Base-by-base conservation (phyloP, 768 basidiomycete genomes). In the button mushroom (Agaricus bisporus) region DNA sequence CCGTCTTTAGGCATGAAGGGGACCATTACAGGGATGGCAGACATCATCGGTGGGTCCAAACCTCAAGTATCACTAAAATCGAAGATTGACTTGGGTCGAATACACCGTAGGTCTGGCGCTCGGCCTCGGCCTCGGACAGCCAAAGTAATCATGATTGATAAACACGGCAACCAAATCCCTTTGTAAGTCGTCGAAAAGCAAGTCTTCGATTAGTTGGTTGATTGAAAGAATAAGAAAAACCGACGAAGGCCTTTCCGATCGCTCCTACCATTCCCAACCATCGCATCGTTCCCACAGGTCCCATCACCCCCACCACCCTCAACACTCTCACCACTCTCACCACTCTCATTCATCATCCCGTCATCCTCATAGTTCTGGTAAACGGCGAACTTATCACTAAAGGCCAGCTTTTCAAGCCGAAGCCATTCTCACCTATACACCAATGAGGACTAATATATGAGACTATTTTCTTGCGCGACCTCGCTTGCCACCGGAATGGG, bases 121-220 rank as follows among this genome's bases (percentile, higher is more conserved):
- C 46, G 46, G 14, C 45, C 10, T 14, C 54, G 56, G 12, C 47
- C 56, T 18, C 53, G 56, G 26, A 36, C 51, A 42, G 51, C 51
- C 11, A 59, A 57, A 36, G 54, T 61, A 5, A 59, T 61, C 26
- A 45, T 60, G 47, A 59, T 61, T 25, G 58, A 61, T 20, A 54
- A 61, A 35, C 54, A 46, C 12, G 60, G 60, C 35, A 56, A 56
- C 29, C 60, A 61, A 54, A 56, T 59, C 39, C 60, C 60, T 4
- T 36, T 57, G 60, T 61, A 28, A 48, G 57, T 44, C 29, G 5
- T 22, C 11, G 15, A 42, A 22, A 22, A 32, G 12, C 25, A 14
- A 25, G 14, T 22, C 20, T 26, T 48, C 12, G 35, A 28, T 29
- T n/a, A 18, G 28, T 14, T 3, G 10, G 29, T 26, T 54, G n/a